phyloP scores from a whole-genome alignment of 2,329 filamentous ascomycete species.

The Passalora sequoiae region DNA sequence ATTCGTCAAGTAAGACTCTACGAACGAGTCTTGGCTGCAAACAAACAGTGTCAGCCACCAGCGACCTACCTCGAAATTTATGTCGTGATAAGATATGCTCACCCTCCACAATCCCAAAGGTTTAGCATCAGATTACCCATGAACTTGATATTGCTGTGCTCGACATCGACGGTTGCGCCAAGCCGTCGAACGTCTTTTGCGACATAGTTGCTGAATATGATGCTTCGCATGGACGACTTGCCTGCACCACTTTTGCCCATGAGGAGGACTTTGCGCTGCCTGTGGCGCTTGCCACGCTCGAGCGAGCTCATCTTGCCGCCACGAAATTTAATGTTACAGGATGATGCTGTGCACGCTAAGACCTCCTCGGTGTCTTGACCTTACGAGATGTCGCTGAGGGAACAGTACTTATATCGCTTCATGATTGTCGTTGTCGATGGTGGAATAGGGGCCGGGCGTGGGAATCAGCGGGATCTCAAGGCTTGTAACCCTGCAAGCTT shows the following conservation, averaged over 20 bases:
- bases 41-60: constrained; percentile 8
- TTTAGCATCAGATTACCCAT: constrained; percentile 96
- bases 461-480: background rate
- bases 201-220: constrained; percentile 99
- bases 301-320: constrained; percentile 24
- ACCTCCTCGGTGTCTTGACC: too few relatives aligned
- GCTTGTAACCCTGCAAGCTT: background rate
- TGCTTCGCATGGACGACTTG: constrained; percentile 96
- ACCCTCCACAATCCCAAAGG: constrained; percentile 96
- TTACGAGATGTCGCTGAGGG: background rate
- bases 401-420: too few relatives aligned
- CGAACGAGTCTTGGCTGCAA: constrained; percentile 86
- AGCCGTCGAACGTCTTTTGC: constrained; percentile 89
- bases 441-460: background rate
- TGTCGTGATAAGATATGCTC: constrained; percentile 34
- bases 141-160: constrained; percentile 97
- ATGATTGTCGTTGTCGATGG: background rate
- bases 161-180: constrained; percentile 95
- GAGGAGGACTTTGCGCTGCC: constrained; percentile 51
- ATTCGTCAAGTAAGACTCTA: constrained; percentile 95
- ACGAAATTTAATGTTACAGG: background rate
- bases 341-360: too few relatives aligned
- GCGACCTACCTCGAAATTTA: constrained; percentile 6
- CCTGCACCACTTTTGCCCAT: constrained; percentile 94
- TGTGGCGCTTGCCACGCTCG: constrained; percentile 43